Percentiles rank a stretch among this genome's conserved stretches.
phyloP scores from a whole-genome alignment of 495 filamentous ascomycete species.

The Articulospora tetracladia region DNA sequence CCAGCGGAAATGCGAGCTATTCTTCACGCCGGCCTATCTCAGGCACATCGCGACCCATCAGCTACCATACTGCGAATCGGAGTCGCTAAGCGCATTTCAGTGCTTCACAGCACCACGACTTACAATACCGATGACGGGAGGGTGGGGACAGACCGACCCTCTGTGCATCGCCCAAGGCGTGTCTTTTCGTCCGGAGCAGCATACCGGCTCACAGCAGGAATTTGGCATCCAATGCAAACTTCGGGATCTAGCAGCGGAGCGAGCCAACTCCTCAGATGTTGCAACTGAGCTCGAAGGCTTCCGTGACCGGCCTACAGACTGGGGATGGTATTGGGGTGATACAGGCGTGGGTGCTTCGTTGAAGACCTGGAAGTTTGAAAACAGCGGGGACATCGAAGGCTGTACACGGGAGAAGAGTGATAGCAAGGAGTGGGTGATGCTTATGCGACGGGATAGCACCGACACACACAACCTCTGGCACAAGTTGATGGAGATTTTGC shows the following conservation, averaged over 20 bases:
- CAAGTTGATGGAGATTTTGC: constrained; percentile 36
- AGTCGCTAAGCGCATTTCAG: constrained; percentile 12
- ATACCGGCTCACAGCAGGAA: constrained; percentile 13
- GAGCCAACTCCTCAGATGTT: constrained; percentile 18
- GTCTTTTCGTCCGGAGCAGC: constrained; percentile 16
- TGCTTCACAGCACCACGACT: constrained; percentile 16
- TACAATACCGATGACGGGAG: constrained; percentile 18
- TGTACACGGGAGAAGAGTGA: constrained; percentile 18
- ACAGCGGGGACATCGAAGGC: constrained; percentile 17
- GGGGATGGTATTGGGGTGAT: constrained; percentile 17
- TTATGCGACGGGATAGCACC: constrained; percentile 35
- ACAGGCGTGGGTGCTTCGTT: constrained; percentile 19
- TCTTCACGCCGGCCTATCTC: constrained; percentile 14
- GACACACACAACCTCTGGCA: constrained; percentile 34
- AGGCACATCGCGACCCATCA: constrained; percentile 18
- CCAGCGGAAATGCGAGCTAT: constrained; percentile 20
- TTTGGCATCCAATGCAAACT: constrained; percentile 18
- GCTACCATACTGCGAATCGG: constrained; percentile 17
- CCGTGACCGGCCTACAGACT: constrained; percentile 13
- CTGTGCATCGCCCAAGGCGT: constrained; percentile 22
- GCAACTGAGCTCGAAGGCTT: constrained; percentile 16
- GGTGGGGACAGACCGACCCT: constrained; percentile 13
- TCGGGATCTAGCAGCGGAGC: constrained; percentile 15
- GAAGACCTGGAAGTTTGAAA: constrained; percentile 18
- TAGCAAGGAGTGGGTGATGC: constrained; percentile 27